Evolutionary conservation across 768 basidiomycete species (phyloP), one percentile per base, ranked within the genome.

Genomic region (Panaeolus cyanescens): DNA sequence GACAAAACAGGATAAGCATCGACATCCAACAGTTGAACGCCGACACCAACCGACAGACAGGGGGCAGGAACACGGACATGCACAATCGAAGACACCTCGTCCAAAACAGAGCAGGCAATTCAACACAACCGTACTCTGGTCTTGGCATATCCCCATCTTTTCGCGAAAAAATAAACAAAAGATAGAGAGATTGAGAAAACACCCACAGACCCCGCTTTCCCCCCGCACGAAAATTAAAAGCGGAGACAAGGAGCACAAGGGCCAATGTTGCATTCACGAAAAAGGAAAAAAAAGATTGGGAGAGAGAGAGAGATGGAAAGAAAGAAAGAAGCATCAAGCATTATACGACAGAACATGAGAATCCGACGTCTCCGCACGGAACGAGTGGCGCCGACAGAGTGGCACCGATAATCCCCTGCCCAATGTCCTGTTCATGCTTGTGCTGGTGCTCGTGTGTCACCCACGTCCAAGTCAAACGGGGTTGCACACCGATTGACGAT

Each of bases 291-390:
- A 34, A 34, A 34, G 13, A 34, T 13, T 7, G 33, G 6, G 13
- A 34, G 33, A 34, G 33, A 13, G 33, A 13, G 33, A 13, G 33
- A 13, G 33, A 13, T 6, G 25, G 25, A 28, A 28, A 28, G 25
- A n/a, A n/a, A n/a, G 12, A 50, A 15, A 50, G 25, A 28, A 15
- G 37, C 17, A 19, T 3, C 17, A 15, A n/a, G 37, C 17, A 19
- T 5, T 7, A 15, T 7, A 1, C 20, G 40, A 28, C 22, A 28
- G 13, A 17, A 45, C 45, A 50, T 50, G 45, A 28, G 45, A 50
- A 50, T 13, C 45, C 45, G 45, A 50, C 22, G 45, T 50, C 45
- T 28, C 45, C 45, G 45, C 45, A 50, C 45, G 45, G 45, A 50
- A 50, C 45, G 30, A 28, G 45, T 50, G 45, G 45, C 45, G 42